phyloP scores from a whole-genome alignment of 345 rosid species.

The Alliaria petiolata region DNA sequence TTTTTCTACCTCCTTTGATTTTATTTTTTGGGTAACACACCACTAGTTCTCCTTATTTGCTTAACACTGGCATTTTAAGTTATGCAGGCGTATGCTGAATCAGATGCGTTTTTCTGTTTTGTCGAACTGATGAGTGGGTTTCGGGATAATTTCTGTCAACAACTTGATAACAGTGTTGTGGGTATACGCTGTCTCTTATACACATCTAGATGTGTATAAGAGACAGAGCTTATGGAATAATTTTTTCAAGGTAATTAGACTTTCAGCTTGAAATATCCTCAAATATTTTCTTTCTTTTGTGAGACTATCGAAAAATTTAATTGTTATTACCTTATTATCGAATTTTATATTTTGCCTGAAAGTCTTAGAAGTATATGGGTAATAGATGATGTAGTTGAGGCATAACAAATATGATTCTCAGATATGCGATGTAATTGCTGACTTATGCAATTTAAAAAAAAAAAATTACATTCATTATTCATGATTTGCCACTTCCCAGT shows the following conservation, averaged over 20 bases:
- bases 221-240: constrained; percentile 93
- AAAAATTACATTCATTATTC: not conserved
- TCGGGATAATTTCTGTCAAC: constrained; percentile 94
- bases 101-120: constrained; percentile 94
- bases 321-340: not conserved
- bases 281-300: not conserved
- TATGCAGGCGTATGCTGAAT: constrained; percentile 78
- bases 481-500: not conserved
- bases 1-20: not conserved
- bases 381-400: not conserved
- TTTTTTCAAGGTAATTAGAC: constrained; percentile 74
- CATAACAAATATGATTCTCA: not conserved
- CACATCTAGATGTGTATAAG: too few species aligned
- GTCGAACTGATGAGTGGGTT: constrained; percentile 94
- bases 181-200: too few species aligned
- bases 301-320: not conserved
- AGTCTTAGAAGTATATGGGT: not conserved
- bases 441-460: not conserved
- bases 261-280: not conserved
- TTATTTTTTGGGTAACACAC: constrained; percentile 11
- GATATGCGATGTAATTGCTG: not conserved
- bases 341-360: too few species aligned
- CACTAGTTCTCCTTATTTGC: constrained; percentile 17
- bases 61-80: constrained; percentile 33
- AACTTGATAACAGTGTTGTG: constrained; percentile 97